These are phyloP conservation scores for Globisporangium carolinianum DNA, from an alignment of 352 stramenopile species.

Conservation along the genomic window DNA sequence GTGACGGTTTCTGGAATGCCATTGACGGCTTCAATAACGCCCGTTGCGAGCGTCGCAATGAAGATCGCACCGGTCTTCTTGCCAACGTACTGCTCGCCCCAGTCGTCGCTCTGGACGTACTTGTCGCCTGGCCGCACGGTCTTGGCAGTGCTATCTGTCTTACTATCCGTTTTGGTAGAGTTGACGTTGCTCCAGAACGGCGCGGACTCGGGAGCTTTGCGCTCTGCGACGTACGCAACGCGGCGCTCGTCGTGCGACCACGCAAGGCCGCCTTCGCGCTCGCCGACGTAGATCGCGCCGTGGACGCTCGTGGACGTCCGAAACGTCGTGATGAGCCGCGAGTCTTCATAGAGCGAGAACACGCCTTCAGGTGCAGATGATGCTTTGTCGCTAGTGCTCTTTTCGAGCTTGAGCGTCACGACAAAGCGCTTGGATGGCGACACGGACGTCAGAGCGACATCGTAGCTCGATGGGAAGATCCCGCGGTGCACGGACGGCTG, in stretches of 20 bases:
- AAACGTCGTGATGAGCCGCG: constrained; percentile 37
- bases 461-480: constrained; percentile 31
- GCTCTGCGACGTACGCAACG: constrained; percentile 71
- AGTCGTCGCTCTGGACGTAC: constrained; percentile 74
- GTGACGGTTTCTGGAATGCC: constrained; percentile 45
- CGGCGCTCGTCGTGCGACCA: constrained; percentile 72
- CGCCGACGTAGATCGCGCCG: constrained; percentile 57
- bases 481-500: constrained; percentile 19
- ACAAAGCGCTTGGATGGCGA: constrained; percentile 47
- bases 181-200: constrained; percentile 62
- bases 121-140: constrained; percentile 31
- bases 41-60: constrained; percentile 48
- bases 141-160: background rate
- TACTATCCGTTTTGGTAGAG: constrained; percentile 18
- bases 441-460: constrained; percentile 39
- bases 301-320: constrained; percentile 67
- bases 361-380: constrained; percentile 24
- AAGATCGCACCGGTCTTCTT: constrained; percentile 69
- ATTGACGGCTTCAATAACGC: constrained; percentile 59
- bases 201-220: constrained; percentile 28
- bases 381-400: constrained; percentile 13
- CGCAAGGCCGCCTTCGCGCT: constrained; percentile 59
- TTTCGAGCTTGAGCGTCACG: constrained; percentile 53
- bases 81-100: constrained; percentile 80
- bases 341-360: constrained; percentile 46